These are phyloP conservation scores for Hippophae rhamnoides DNA, from an alignment of 306 rosid genomes.

Conservation along the genomic window DNA sequence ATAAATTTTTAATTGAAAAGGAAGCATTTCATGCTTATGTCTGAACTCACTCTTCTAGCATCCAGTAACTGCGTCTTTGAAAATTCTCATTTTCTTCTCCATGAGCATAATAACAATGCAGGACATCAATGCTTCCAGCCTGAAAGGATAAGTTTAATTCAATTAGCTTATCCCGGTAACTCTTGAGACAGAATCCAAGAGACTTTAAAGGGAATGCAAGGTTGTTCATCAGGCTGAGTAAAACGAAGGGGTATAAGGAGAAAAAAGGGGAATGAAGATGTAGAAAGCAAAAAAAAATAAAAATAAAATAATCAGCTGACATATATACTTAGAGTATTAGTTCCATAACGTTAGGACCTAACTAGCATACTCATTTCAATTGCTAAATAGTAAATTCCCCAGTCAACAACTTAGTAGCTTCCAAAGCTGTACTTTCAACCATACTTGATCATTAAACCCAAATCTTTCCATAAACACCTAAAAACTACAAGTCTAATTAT, in stretches of 20 bases:
- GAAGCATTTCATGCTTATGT: background rate
- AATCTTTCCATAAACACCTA: background rate
- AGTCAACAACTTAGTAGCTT: too few relatives aligned
- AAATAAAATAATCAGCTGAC: too few relatives aligned
- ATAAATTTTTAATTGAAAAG: background rate
- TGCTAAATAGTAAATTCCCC: too few relatives aligned
- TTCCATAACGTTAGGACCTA: too few relatives aligned
- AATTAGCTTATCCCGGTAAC: conserved; percentile 6
- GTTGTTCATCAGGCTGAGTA: background rate
- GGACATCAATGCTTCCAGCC: conserved; percentile 73
- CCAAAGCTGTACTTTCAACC: background rate
- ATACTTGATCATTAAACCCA: background rate
- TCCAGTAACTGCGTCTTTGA: conserved; percentile 88
- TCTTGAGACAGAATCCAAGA: background rate
- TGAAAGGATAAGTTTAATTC: conserved; percentile 21
- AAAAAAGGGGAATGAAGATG: background rate
- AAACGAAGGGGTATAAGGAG: background rate
- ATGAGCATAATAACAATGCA: conserved; percentile 90
- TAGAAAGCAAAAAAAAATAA: too few relatives aligned
- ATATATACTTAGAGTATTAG: too few relatives aligned
- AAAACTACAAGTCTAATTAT: background rate
- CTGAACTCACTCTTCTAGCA: conserved; percentile 79
- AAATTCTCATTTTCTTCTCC: conserved; percentile 73
- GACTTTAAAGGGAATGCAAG: too few relatives aligned
- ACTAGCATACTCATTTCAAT: too few relatives aligned